A percentile compares a stretch with the other conserved stretches of the same genome.
Conservation (phyloP, 2,329 filamentous ascomycete species). For the Penicillium paneum region DNA sequence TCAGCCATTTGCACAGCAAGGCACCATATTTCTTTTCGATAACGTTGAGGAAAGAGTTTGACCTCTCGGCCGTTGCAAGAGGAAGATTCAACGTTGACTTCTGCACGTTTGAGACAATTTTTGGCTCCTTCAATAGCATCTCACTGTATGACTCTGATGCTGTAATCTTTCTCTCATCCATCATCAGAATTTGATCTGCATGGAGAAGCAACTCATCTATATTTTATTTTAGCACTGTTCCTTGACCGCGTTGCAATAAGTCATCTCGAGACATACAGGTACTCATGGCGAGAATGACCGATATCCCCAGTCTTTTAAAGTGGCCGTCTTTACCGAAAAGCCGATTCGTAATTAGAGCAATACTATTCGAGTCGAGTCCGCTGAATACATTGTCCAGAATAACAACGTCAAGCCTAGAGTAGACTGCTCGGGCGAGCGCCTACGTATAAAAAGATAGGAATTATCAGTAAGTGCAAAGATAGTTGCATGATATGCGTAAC, state of each 20-base stretch:
- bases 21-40: not conserved
- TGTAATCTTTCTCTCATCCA: not conserved
- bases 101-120: not conserved
- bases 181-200: not conserved
- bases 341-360: not conserved
- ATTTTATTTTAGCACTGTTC: not conserved
- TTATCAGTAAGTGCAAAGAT: not conserved
- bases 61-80: not conserved
- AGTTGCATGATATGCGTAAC: not conserved
- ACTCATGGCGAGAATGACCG: not conserved
- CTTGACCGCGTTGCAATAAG: not conserved
- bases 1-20: not conserved
- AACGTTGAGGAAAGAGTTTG: not conserved
- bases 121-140: not conserved
- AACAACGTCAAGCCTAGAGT: conserved; percentile 2
- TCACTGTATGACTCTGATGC: not conserved
- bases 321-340: not conserved
- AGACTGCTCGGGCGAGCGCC: conserved; percentile 9
- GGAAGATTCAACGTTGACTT: not conserved
- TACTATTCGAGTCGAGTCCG: conserved; percentile 1
- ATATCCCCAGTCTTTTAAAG: not conserved
- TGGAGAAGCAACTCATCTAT: not conserved
- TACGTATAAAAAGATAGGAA: not conserved
- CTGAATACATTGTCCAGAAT: conserved; percentile 10
- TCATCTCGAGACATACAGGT: not conserved